These are phyloP conservation scores for Cupressus sempervirens DNA, from an alignment of 75 land plant genomes.

Conservation along the genomic window DNA sequence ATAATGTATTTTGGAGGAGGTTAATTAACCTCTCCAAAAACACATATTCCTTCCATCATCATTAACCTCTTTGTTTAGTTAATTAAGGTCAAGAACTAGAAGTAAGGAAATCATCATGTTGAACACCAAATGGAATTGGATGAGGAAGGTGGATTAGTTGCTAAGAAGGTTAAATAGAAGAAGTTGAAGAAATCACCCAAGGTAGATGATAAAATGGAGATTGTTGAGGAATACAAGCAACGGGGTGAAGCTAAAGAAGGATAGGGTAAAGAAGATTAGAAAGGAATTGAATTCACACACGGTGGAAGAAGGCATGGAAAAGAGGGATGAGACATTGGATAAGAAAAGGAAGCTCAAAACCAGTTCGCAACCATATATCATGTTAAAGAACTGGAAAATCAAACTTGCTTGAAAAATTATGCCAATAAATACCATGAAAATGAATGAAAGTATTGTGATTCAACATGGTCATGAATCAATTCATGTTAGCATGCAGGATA, in stretches of 20 bases:
- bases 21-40: no score
- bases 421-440: no score
- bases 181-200: conserved; percentile 6
- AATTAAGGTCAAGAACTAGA: no score
- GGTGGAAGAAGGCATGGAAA: neutral
- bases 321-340: neutral
- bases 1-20: no score
- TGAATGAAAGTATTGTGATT: no score
- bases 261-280: neutral
- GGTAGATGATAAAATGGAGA: conserved; percentile 5
- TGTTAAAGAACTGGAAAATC: no score
- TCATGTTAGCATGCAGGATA: no score
- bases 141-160: conserved; percentile 1
- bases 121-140: neutral
- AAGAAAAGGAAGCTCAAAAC: neutral
- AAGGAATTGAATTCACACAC: neutral
- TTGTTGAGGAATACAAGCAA: conserved; percentile 7
- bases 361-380: no score
- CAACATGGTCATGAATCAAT: no score
- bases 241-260: conserved; percentile 1
- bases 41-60: no score
- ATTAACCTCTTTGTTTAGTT: no score
- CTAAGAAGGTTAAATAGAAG: conserved; percentile 13
- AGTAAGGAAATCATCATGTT: conserved; percentile 3
- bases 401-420: no score